Evolutionary conservation across 495 filamentous ascomycete genomes (phyloP).

Genomic region (Neurospora sp.): DNA sequence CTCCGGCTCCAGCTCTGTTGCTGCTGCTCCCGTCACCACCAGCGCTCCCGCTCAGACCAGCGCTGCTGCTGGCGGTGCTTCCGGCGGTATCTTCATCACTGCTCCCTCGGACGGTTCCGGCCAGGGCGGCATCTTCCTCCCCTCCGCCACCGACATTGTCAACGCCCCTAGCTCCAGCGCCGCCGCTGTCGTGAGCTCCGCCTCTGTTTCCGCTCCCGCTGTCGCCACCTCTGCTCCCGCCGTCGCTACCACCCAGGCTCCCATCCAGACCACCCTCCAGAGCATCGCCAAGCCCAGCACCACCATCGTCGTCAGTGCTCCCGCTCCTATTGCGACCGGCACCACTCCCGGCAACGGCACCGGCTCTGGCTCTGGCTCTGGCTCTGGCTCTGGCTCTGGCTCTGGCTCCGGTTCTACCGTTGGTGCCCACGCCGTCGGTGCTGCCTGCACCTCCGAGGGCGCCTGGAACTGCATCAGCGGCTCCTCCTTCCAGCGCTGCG

Average conservation of each 20-base stretch:
- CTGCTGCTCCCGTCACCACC: constrained; percentile 4
- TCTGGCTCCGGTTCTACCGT: constrained; percentile 6
- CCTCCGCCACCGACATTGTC: constrained; percentile 11
- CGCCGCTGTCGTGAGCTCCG: not conserved
- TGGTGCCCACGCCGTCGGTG: constrained; percentile 24
- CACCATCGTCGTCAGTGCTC: constrained; percentile 9
- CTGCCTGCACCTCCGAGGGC: constrained; percentile 41
- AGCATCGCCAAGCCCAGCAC: constrained; percentile 12
- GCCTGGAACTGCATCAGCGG: constrained; percentile 58
- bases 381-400: too few species aligned
- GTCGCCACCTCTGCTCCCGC: not conserved
- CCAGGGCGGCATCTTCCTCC: not conserved
- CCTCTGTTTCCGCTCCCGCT: constrained; percentile 2
- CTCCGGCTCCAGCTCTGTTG: not conserved
- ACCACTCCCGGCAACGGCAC: constrained; percentile 4
- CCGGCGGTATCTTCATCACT: constrained; percentile 22
- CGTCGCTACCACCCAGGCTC: not conserved
- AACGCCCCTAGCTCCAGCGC: constrained; percentile 3
- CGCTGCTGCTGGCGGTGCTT: not conserved
- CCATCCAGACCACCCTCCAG: constrained; percentile 8
- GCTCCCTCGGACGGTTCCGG: not conserved
- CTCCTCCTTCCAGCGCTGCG: constrained; percentile 53
- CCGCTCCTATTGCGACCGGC: constrained; percentile 9
- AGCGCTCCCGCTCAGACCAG: constrained; percentile 7
- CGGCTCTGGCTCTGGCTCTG: constrained; percentile 4